Conservation (phyloP, 208 protist genomes). For the Crithidia bombi region DNA sequence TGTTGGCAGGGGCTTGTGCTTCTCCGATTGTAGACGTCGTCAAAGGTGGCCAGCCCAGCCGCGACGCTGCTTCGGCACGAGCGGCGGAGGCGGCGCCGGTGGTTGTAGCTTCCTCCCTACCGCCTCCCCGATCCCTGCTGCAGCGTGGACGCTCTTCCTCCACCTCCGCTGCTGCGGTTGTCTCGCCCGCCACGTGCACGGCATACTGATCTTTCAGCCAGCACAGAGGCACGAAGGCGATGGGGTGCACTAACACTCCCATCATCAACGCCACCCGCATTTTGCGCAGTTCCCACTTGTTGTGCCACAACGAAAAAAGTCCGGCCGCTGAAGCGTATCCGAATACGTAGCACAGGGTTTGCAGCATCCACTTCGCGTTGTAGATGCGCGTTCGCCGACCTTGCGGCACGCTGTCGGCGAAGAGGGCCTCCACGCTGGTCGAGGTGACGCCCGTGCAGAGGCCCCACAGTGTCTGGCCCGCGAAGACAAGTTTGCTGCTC, state of each 20-base stretch:
- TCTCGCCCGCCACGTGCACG: neutral
- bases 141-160: neutral
- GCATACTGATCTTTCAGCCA: conserved; percentile 30
- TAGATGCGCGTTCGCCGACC: conserved; percentile 52
- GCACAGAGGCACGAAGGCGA: conserved; percentile 33
- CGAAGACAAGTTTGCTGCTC: conserved; percentile 13
- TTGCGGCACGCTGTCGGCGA: conserved; percentile 59
- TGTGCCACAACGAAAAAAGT: conserved; percentile 42
- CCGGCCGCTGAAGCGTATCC: conserved; percentile 46
- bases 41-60: too few species aligned
- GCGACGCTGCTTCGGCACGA: too few species aligned
- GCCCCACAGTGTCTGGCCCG: conserved; percentile 51
- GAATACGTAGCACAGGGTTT: conserved; percentile 59
- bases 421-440: conserved; percentile 62
- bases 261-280: conserved; percentile 37
- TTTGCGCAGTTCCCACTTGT: conserved; percentile 39
- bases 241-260: conserved; percentile 29
- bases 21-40: too few species aligned
- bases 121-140: too few species aligned
- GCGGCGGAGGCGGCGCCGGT: too few species aligned
- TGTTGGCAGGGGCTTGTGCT: too few species aligned
- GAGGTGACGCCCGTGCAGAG: conserved; percentile 45
- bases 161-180: neutral
- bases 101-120: too few species aligned
- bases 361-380: conserved; percentile 76